Base-by-base conservation (phyloP, 768 basidiomycete species). In the Russula compacta region DNA sequence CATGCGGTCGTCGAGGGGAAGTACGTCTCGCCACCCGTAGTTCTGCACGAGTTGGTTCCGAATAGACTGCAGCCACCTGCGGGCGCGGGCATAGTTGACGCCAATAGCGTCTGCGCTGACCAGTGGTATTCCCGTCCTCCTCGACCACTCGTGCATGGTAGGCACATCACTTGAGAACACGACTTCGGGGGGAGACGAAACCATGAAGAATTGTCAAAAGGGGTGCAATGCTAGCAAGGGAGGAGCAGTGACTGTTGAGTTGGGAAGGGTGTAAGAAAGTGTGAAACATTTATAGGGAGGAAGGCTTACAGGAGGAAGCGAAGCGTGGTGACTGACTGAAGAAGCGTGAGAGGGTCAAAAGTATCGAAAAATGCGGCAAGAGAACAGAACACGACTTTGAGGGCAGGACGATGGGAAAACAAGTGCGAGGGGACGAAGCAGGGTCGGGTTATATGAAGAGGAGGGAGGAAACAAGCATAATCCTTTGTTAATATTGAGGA, bases 61-160 rank as follows among this genome's bases (percentile, higher is more conserved):
- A 65, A 91, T 79, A 43, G 77, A 73, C 56, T 83, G 77, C 38
- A 92, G 73, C 87, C 86, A 88, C 58, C 84, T 83, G 68, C 89
- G 89, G 29, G 89, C 85, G 42, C 85, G 83, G 52, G 89, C 86
- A 72, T 92, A 92, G 55, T 85, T 86, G 12, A 83, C 82, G 19
- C 88, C 88, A 57, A 92, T 76, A 35, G 88, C 87, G 66, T 91
- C 89, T 53, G 87, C 89, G 56, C 85, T 89, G 66, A 88, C 89
- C 63, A 92, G 78, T 46, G 88, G 87, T 53, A 92, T 89, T 70
- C 83, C 79, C 0, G 89, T 90, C 60, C 89, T 83, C 58, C 75
- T 78, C 0, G 90, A 86, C 89, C 89, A 92, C 61, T 79, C 84
- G 73, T 90, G 87, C 85, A 92, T 88, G 71, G 86, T 84, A 59